Evolutionary conservation across 257 asterid genomes (phyloP), one percentile per base, ranked within the genome.

Genomic region (Solanum chilense): DNA sequence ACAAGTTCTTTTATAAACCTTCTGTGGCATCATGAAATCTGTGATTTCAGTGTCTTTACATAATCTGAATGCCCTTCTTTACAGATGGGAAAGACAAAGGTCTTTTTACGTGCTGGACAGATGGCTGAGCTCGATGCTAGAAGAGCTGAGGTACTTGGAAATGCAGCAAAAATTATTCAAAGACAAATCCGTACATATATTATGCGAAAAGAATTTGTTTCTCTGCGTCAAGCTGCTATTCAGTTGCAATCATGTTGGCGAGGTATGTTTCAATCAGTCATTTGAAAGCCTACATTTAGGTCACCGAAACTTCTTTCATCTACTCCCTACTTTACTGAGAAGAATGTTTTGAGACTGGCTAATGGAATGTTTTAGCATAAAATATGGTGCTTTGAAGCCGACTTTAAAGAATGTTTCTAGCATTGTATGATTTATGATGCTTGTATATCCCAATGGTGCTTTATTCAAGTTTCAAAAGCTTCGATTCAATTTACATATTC

Each of bases 101-200:
- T 96, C 88, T 97, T 97, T 93, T 92, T 97, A 82, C 94, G 99
- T 86, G 99, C 99, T 91, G 99, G 99, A 88, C 99, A 97, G 94
- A 97, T 97, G 99, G 99, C 99, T 76, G 98, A 96, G 92, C 94
- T 97, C 75, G 99, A 97, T 88, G 95, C 99, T 68, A 95, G 94
- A 89, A 93, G 99, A 92, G 96, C 98, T 62, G 99, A 93, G 94
- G 98, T 97, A 87, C 98, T 96, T 89, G 98, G 99, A 89, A 96
- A 96, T 92, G 99, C 99, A 83, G 99, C 99, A 89, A 93, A 93
- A 91, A 92, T 91, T 47, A 95, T 97, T 90, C 99, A 97, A 93
- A 93, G 99, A 90, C 98, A 95, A 91, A 95, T 96, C 29, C 94
- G 98, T 86, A 97, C 99, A 78, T 94, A 96, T 86, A 94, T 96